Base-by-base conservation (phyloP, 1,139 yeast genomes). In the Blastobotrys proliferans region DNA sequence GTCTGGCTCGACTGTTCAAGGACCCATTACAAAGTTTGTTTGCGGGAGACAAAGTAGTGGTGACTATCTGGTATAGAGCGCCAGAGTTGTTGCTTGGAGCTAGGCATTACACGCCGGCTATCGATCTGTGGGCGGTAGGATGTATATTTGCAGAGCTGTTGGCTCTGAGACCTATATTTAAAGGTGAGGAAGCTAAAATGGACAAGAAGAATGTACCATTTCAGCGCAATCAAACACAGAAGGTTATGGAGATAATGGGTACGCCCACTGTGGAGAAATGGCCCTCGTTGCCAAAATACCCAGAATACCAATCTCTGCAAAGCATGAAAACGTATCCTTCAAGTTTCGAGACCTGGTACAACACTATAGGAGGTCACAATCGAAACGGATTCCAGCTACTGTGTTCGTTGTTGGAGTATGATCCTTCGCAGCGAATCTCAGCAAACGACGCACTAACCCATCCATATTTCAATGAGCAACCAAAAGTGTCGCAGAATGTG, bases 31-130 rank as follows among this genome's bases (percentile, higher is more conserved):
- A 92, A 59, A 81, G 95, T 35, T 70, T 94, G 21, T 92, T 85
- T 58, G 77, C 94, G 9, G 97, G 97, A 25, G 98, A 92, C 64
- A 92, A 92, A 64, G 97, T 94, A 16, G 98, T 92, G 43, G 98
- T 92, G 8, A 92, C 98, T 0, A 92, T 92, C 48, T 92, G 98
- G 98, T 92, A 92, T 62, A 73, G 98, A 51, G 97, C 98, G 0
- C 97, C 98, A 0, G 98, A 92, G 61, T 69, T 92, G 35, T 68
- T 92, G 31, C 66, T 92, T 30, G 98, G 98, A 0, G 88, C 95
- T 1, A 70, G 96, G 38, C 96, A 92, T 65, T 92, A 92, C 60
- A 84, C 97, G 0, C 95, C 97, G 0, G 92, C 97, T 0, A 83
- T 92, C 35, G 97, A 92, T 64, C 64, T 87, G 41, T 92, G 98